Evolutionary conservation across 306 rosid genomes (phyloP), one percentile per base, ranked within the genome.

Genomic region (Amphicarpaea edgeworthii): DNA sequence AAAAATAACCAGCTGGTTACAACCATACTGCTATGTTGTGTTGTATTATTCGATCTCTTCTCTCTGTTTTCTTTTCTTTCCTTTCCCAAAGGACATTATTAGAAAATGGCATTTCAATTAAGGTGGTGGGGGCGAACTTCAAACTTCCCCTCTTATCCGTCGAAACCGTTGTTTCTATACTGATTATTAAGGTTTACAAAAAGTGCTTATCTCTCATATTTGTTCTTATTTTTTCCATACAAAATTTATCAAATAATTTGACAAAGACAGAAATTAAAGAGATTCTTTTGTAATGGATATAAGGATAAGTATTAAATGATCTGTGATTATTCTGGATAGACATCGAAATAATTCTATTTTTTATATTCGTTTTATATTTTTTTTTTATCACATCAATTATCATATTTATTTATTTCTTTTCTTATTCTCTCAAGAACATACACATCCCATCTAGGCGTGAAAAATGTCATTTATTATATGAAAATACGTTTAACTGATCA

Each of bases 201-300:
- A 60, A 17, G 9, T 38, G 49, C 5, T 61, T 14, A 34, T 61
- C 15, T 34, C 26, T 1, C 14, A 61, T 0, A 34, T 61, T 61
- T 61, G 0, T 63, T 37, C 47, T 37, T 63, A 1, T 17, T 8
- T 62, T 61, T 17, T 34, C 12, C 5, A 4, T 5, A 8, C 26
- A 34, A 32, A 37, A n/a, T n/a, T n/a, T 37, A 37, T 63, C 69
- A 38, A 64, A 19, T 40, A 17, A 40, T 64, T 64, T 64, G 70
- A 64, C 70, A 64, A 20, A 64, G 70, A 64, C 70, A 64, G 17
- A 38, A 38, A 38, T 38, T 64, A 40, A 62, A 38, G 70, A 40
- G 30, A 38, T 12, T 64, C 49, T 40, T 40, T 41, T 19, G 26
- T 16, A 38, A 11, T 19, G 70, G 70, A 38, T 64, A 38, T 38